phyloP scores from a whole-genome alignment of 2,329 filamentous ascomycete genomes.

The Blastomyces silverae region DNA sequence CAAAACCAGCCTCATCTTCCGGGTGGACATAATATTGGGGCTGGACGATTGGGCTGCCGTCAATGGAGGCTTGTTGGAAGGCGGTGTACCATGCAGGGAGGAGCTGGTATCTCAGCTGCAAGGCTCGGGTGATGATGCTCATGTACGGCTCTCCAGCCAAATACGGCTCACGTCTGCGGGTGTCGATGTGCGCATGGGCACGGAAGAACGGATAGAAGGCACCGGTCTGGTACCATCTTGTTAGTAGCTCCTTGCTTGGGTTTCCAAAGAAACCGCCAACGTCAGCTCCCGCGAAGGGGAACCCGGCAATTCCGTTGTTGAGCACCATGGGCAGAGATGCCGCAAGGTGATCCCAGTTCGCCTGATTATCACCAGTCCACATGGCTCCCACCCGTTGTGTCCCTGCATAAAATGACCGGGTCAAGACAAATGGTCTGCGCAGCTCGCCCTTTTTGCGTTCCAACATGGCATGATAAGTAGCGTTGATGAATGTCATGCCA shows the following conservation, averaged over 20 bases:
- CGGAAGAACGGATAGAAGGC: constrained; percentile 99
- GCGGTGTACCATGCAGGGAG: constrained; percentile 95
- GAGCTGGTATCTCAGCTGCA: constrained; percentile 81
- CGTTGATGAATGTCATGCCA: constrained; percentile 91
- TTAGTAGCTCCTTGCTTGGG: constrained; percentile 82
- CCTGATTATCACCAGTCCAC: constrained; percentile 99
- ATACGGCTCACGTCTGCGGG: constrained; percentile 89
- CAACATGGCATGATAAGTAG: constrained; percentile 77
- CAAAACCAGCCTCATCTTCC: constrained; percentile 75
- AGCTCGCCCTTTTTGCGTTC: constrained; percentile 80
- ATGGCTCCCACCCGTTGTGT: constrained; percentile 86
- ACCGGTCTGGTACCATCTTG: constrained; percentile 93
- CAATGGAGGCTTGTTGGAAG: constrained; percentile 78
- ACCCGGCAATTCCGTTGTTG: constrained; percentile 85
- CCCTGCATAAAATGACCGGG: constrained; percentile 84
- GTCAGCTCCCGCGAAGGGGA: constrained; percentile 89
- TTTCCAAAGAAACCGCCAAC: constrained; percentile 98
- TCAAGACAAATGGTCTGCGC: constrained; percentile 84
- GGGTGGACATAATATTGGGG: constrained; percentile 94
- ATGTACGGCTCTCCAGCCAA: constrained; percentile 77
- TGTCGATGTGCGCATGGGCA: constrained; percentile 92
- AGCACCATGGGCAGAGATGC: constrained; percentile 88
- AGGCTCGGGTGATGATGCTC: constrained; percentile 75
- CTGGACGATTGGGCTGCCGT: constrained; percentile 78
- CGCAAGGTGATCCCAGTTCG: constrained; percentile 84